Evolutionary conservation across 768 basidiomycete species (phyloP), one percentile per base, ranked within the genome.

Genomic region (Hirschioporus abietinus): DNA sequence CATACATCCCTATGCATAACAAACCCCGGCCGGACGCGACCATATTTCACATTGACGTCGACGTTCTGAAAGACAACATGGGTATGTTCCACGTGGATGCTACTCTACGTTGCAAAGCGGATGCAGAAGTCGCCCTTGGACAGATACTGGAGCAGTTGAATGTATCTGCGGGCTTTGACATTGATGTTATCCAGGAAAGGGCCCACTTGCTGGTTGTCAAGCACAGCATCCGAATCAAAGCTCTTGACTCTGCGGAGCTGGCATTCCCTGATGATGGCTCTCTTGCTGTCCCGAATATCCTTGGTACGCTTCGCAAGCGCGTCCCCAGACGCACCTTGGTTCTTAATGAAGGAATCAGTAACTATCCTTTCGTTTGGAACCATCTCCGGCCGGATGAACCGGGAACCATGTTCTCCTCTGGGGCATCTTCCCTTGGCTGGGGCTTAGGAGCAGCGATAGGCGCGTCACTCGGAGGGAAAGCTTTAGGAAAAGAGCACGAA

Each of bases 391-490:
- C 86, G 0, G 82, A 84, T 35, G 58, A 68, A 0, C 79, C 86
- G 1, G 88, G 87, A 0, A 79, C 77, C 62, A 74, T 87, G 62
- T 68, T 89, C 17, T 73, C 80, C 15, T 87, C 86, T 12, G 89
- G 89, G 1, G 89, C 85, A 5, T 85, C 87, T 0, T 85, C 87
- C 9, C 78, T 92, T 36, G 90, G 90, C 0, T 91, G 88, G 87
- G 83, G 81, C 1, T 75, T 90, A 2, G 89, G 86, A 58, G 89
- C 85, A 0, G 84, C 87, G 3, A 76, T 91, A 4, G 90, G 90
- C 1, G 83, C 84, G 1, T 72, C 78, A 60, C 69, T 90, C 6
- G 88, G 83, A 0, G 80, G 76, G 2, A 69, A 73, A 20, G 69
- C 74, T 17, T 60, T 64, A 12, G 67, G 68, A 3, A 73, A 75